Percentiles rank a stretch among this genome's conserved stretches.
Conservation (phyloP, 2,329 filamentous ascomycete species). For the Trichoderma arundinaceum region DNA sequence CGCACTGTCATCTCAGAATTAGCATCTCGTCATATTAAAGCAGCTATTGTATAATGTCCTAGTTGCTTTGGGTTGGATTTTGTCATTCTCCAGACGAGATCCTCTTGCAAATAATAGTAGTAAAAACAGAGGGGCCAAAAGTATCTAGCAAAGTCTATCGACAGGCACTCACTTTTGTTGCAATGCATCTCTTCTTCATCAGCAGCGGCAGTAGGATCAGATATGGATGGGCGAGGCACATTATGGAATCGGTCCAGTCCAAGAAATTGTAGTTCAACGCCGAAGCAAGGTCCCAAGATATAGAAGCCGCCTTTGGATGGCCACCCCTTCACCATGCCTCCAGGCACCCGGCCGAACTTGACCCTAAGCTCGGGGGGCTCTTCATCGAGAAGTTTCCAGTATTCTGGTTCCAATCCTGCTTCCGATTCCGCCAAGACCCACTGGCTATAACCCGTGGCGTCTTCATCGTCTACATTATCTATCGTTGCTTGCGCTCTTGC, state of each 20-base stretch:
- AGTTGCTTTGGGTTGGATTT: no score
- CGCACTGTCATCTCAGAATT: neutral
- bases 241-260: constrained; percentile 1
- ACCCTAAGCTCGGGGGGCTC: neutral
- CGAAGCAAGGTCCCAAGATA: neutral
- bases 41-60: neutral
- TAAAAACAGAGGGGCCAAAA: no score
- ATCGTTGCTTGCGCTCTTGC: neutral
- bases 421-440: neutral
- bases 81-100: no score
- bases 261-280: constrained; percentile 10
- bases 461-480: no score
- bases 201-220: neutral
- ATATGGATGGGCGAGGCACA: neutral
- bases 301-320: constrained; percentile 18
- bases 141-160: neutral
- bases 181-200: constrained; percentile 16
- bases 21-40: neutral
- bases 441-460: no score
- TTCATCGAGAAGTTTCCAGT: neutral
- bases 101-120: no score
- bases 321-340: neutral
- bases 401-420: neutral
- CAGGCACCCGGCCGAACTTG: neutral
- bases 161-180: constrained; percentile 2